A percentile compares a stretch with the other conserved stretches of the same genome.
phyloP scores from a whole-genome alignment of 1,139 yeast genomes.

The Hemisphaericaspora xylanilytica region DNA sequence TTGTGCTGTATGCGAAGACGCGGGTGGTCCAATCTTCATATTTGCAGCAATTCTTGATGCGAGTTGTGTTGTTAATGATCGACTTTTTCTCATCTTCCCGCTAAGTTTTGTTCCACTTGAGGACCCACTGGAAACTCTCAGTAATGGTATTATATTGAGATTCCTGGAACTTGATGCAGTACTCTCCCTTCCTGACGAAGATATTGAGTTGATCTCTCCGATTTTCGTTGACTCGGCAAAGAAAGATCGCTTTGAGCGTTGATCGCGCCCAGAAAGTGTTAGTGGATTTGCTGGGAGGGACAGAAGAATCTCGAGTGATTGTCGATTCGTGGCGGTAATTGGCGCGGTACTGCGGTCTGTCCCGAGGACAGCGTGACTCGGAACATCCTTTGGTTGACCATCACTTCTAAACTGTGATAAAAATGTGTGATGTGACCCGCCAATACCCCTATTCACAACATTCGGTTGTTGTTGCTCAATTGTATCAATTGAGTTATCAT shows the following conservation, averaged over 20 bases:
- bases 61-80: slow-evolving; percentile 13
- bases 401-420: neutral
- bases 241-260: slow-evolving; percentile 9
- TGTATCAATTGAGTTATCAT: slow-evolving; percentile 3
- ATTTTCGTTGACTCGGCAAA: slow-evolving; percentile 17
- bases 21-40: slow-evolving; percentile 13
- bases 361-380: too few relatives aligned
- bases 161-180: slow-evolving; percentile 6
- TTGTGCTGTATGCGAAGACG: slow-evolving; percentile 1
- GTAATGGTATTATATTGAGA: neutral
- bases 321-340: neutral
- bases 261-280: neutral
- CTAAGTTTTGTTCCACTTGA: slow-evolving; percentile 1
- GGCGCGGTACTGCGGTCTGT: neutral
- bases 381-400: neutral
- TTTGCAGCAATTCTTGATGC: slow-evolving; percentile 17
- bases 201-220: slow-evolving; percentile 7
- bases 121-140: neutral
- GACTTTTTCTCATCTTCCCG: slow-evolving; percentile 5
- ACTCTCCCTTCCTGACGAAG: slow-evolving; percentile 5
- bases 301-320: neutral
- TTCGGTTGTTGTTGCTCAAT: neutral
- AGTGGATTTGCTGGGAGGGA: neutral
- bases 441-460: neutral
- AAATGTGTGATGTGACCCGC: slow-evolving; percentile 1